A percentile compares a stretch with the other conserved stretches of the same genome.
These are phyloP conservation scores for Suhomyces xylopsoci DNA, from an alignment of 805 yeast species.

Conservation along the genomic window DNA sequence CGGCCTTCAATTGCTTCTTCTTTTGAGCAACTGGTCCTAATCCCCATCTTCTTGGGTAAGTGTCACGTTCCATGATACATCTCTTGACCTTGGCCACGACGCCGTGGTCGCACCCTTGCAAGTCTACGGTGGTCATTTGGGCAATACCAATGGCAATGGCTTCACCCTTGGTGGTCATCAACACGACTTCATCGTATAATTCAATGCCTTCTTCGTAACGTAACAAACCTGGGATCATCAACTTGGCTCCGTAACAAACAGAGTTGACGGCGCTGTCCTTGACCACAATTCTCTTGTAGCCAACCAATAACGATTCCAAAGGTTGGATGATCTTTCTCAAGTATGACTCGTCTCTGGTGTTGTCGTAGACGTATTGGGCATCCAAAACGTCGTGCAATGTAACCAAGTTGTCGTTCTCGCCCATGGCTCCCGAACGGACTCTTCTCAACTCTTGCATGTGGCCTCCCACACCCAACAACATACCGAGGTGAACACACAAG, in stretches of 20 bases:
- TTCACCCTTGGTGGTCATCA: conserved; percentile 98
- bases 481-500: conserved; percentile 96
- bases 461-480: conserved; percentile 98
- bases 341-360: conserved; percentile 94
- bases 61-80: conserved; percentile 99
- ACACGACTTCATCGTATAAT: conserved; percentile 94
- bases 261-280: conserved; percentile 94
- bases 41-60: conserved; percentile 99
- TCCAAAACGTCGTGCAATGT: conserved; percentile 96
- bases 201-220: conserved; percentile 98
- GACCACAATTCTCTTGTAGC: conserved; percentile 95
- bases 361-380: conserved; percentile 97
- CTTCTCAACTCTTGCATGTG: conserved; percentile 99
- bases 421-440: conserved; percentile 95
- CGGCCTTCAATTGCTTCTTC: conserved; percentile 97
- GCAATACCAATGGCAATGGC: conserved; percentile 98
- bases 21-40: conserved; percentile 97
- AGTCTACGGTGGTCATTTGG: conserved; percentile 97
- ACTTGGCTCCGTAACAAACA: conserved; percentile 97
- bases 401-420: conserved; percentile 87
- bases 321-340: conserved; percentile 93
- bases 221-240: conserved; percentile 97
- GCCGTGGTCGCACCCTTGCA: conserved; percentile 96
- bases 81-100: conserved; percentile 98
- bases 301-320: conserved; percentile 86